Percentiles rank a stretch among this genome's conserved stretches.
phyloP scores from a whole-genome alignment of 176 grass and related monocot genomes.

The Cenchrus americanus region DNA sequence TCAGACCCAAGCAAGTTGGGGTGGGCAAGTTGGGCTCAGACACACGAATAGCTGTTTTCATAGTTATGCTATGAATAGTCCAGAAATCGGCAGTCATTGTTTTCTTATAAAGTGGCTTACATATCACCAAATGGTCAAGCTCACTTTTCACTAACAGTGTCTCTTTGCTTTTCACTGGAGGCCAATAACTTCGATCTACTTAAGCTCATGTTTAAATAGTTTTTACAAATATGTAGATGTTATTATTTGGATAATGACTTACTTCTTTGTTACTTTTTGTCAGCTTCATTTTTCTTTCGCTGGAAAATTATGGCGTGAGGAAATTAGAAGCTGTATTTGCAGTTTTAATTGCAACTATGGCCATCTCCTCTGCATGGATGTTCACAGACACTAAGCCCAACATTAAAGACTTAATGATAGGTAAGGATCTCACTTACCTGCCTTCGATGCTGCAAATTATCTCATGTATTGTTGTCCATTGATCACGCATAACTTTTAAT shows the following conservation, averaged over 20 bases:
- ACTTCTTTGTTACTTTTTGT: constrained; percentile 29
- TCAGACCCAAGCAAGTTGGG: no score
- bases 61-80: neutral
- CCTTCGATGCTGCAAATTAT: neutral
- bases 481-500: constrained; percentile 32
- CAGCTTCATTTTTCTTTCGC: constrained; percentile 97
- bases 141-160: neutral
- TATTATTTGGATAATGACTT: neutral
- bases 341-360: constrained; percentile 92
- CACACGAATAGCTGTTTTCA: no score
- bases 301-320: constrained; percentile 97
- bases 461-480: constrained; percentile 5
- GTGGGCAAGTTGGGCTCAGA: no score
- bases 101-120: neutral
- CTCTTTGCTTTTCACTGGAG: constrained; percentile 28
- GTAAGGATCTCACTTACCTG: constrained; percentile 49
- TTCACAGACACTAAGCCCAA: constrained; percentile 80
- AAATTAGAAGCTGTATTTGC: constrained; percentile 94
- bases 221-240: neutral
- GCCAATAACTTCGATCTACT: neutral
- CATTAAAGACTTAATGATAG: constrained; percentile 70
- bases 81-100: neutral
- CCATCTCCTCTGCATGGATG: constrained; percentile 93
- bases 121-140: neutral
- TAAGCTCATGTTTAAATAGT: constrained; percentile 3